A percentile compares a stretch with the other conserved stretches of the same genome.
phyloP scores from a whole-genome alignment of 495 filamentous ascomycete genomes.

The Rusavskia elegans region DNA sequence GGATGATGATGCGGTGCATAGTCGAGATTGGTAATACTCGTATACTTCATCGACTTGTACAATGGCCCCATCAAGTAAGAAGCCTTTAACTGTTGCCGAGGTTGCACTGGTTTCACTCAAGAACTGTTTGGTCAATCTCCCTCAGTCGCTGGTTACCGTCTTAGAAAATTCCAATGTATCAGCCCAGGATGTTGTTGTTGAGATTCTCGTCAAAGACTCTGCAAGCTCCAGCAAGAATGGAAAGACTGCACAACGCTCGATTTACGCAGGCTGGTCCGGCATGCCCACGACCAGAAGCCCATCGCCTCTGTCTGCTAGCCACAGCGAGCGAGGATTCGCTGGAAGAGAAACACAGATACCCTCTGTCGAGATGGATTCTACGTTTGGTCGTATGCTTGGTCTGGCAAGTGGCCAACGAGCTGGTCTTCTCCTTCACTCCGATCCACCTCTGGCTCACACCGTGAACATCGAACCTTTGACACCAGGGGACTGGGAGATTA shows the following conservation, averaged over 20 bases:
- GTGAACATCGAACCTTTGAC: conserved; percentile 94
- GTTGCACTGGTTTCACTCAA: conserved; percentile 70
- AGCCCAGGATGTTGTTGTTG: conserved; percentile 90
- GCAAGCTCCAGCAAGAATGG: conserved; percentile 24
- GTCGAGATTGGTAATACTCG: too few relatives aligned
- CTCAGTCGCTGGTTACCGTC: conserved; percentile 63
- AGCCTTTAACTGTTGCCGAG: conserved; percentile 55
- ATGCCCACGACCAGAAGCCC: conserved; percentile 79
- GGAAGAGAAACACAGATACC: conserved; percentile 55
- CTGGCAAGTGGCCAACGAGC: conserved; percentile 73
- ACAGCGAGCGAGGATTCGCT: conserved; percentile 40
- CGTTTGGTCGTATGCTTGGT: conserved; percentile 70
- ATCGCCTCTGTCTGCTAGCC: conserved; percentile 49
- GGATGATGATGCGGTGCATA: too few relatives aligned
- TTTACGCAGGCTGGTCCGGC: conserved; percentile 89
- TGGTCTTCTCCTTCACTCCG: conserved; percentile 58
- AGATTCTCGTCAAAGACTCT: conserved; percentile 35
- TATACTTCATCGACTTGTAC: conserved; percentile 1
- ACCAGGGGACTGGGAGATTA: conserved; percentile 92
- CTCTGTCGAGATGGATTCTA: conserved; percentile 75
- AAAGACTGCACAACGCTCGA: conserved; percentile 41
- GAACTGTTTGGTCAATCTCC: conserved; percentile 89
- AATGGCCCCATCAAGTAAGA: conserved; percentile 14
- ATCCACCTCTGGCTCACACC: conserved; percentile 78
- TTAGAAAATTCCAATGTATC: conserved; percentile 78